These are phyloP conservation scores for Populus deltoides DNA, from an alignment of 345 rosid species.

Conservation along the genomic window DNA sequence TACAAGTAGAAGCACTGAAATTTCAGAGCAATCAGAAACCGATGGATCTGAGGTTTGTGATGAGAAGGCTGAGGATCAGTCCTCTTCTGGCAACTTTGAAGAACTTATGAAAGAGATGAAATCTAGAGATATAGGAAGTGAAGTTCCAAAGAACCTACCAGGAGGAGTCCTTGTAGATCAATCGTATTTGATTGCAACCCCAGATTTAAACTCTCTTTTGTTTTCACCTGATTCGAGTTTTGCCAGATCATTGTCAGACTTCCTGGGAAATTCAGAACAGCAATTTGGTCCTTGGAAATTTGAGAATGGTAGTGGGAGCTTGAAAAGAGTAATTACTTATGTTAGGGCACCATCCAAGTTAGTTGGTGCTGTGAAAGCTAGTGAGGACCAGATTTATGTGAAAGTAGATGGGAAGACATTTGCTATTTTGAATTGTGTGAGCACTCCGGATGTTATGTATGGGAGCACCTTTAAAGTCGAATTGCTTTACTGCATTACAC, in stretches of 20 bases:
- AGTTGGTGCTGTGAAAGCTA: constrained; percentile 76
- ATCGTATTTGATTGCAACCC: constrained; percentile 51
- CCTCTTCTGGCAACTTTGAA: constrained; percentile 53
- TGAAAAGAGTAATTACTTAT: constrained; percentile 64
- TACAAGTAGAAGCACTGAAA: constrained; percentile 38
- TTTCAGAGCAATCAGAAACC: constrained; percentile 46
- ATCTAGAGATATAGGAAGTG: constrained; percentile 61
- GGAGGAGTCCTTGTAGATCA: constrained; percentile 88
- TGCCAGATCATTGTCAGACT: constrained; percentile 48
- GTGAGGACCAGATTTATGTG: constrained; percentile 76
- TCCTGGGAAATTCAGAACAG: constrained; percentile 75
- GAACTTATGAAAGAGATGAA: constrained; percentile 59
- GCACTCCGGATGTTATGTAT: constrained; percentile 86
- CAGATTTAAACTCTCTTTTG: constrained; percentile 60
- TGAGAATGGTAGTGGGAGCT: constrained; percentile 54
- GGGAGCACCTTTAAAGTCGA: constrained; percentile 76
- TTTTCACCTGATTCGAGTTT: constrained; percentile 79
- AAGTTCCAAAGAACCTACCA: constrained; percentile 64
- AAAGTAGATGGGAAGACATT: constrained; percentile 76
- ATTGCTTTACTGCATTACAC: constrained; percentile 63
- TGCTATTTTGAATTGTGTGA: constrained; percentile 54
- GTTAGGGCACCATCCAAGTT: constrained; percentile 75
- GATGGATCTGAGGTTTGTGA: constrained; percentile 38
- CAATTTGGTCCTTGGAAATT: constrained; percentile 72
- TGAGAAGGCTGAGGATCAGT: constrained; percentile 48